Evolutionary conservation across 495 filamentous ascomycete species (phyloP), one percentile per base, ranked within the genome.

Genomic region (Aspergillus wentii): DNA sequence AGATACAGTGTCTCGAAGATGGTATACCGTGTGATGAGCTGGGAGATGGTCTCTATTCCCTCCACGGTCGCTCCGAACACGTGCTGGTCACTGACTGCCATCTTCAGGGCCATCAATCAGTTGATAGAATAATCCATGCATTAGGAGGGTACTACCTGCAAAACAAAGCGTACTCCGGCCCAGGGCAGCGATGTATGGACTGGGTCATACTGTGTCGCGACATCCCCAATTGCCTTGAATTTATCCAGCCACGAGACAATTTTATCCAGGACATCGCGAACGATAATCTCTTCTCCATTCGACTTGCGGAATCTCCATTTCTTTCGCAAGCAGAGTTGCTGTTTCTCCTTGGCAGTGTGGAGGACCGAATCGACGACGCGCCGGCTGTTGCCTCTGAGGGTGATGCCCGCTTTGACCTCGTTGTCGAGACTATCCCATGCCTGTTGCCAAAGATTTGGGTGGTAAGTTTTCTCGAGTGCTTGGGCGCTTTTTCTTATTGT

Each of bases 131-230:
- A n/a, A n/a, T n/a, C n/a, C n/a, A n/a, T n/a, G n/a, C n/a, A n/a
- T n/a, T n/a, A n/a, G n/a, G n/a, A n/a, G n/a, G n/a, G n/a, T n/a
- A n/a, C n/a, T n/a, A n/a, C n/a, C n/a, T n/a, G n/a, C n/a, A n/a
- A n/a, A n/a, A 71, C 35, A 35, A 69, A 66, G 11, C 61, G 43
- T 9, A 73, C 42, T 8, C 41, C 63, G 5, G 59, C 69, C 70
- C 70, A 72, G 8, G 70, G 65, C 28, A 72, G 45, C 11, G 56
- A 54, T 17, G 59, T 57, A 54, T 72, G 64, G 2, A 33, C 49
- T 9, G 60, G 65, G 45, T 72, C 66, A 35, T 57, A 56, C 35
- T 61, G 57, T 11, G 52, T 40, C 7, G 57, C 54, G 9, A 57
- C 40, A 40, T 71, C 62, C 13, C 65, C 65, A 29, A 70, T 26